Evolutionary conservation across 176 grass and related monocot genomes (phyloP), one percentile per base, ranked within the genome.

Genomic region (Carex scoparia): DNA sequence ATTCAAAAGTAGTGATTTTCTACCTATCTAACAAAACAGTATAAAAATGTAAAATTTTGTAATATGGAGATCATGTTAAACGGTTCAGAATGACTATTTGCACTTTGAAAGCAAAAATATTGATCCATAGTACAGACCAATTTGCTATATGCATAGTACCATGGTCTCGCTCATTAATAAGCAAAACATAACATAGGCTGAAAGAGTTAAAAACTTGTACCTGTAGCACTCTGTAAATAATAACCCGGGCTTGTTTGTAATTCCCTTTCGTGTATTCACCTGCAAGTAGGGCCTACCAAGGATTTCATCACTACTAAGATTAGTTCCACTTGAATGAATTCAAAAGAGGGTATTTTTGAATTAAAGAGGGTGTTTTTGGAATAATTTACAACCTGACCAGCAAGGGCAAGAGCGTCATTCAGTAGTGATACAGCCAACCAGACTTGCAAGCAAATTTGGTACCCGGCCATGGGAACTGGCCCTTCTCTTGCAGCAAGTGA

Each of bases 371-470:
- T 56, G 11, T 56, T 74, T 51, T 74, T 23, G 16, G 42, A 42
- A 77, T 32, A 30, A 32, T 15, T 57, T 77, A 15, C 27, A 77
- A 86, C 95, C 95, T 97, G 95, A 80, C 92, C 95, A 87, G 95
- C 92, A 73, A 97, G 87, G 14, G 95, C 95, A 65, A 97, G 82
- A 28, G 95, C 92, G 84, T 97, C 95, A 65, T 97, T 97, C 12
- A 97, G 90, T 1, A 97, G 88, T 75, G 92, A 97, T 33, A 94
- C 80, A 16, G 92, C 89, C 73, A 97, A 64, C 95, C 95, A 97
- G 23, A 97, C 89, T 88, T 97, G 92, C 82, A 97, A 89, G 59
- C 95, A 94, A 84, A 97, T 91, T 79, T 97, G 86, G 57, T 97
- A 87, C 46, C 90, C 92, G 14, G 92, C 95, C 95, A 94, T 97